Evolutionary conservation across 2,329 filamentous ascomycete genomes (phyloP).

Genomic region (Cladophialophora bantiana): DNA sequence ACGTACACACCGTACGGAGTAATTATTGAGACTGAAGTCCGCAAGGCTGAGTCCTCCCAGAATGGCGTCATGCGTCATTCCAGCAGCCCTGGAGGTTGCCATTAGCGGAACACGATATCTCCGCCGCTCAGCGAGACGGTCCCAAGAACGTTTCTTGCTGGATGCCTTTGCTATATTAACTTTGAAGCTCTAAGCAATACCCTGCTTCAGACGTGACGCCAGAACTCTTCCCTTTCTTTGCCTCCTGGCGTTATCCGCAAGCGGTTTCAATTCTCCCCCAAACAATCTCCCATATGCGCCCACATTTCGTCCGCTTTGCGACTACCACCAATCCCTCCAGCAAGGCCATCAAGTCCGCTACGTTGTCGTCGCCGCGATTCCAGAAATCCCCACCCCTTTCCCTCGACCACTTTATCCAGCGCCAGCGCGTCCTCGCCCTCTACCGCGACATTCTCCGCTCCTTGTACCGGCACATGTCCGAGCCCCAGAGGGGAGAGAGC

Average conservation of each 20-base stretch:
- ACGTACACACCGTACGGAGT: too few species aligned
- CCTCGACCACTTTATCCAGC: slow-evolving; percentile 50
- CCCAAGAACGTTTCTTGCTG: too few species aligned
- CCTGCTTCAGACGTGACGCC: neutral
- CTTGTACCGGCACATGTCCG: slow-evolving; percentile 45
- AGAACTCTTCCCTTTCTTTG: neutral
- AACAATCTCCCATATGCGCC: slow-evolving; percentile 6
- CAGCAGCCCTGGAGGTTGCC: neutral
- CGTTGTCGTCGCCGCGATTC: slow-evolving; percentile 8
- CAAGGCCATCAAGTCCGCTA: neutral
- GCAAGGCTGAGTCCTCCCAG: neutral
- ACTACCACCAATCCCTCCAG: neutral
- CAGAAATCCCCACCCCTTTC: slow-evolving; percentile 30
- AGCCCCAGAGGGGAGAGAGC: slow-evolving; percentile 47
- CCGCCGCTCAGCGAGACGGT: neutral
- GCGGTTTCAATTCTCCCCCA: neutral
- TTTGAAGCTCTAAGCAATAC: neutral
- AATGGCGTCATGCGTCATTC: neutral
- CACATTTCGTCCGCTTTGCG: neutral
- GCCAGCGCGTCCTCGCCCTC: slow-evolving; percentile 51
- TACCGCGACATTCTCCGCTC: slow-evolving; percentile 53
- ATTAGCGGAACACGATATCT: neutral
- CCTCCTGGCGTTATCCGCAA: neutral
- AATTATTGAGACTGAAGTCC: neutral
- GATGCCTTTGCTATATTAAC: too few species aligned